phyloP scores from a whole-genome alignment of 371 early-diverging fungal genomes.

The Rhizopus microsporus region DNA sequence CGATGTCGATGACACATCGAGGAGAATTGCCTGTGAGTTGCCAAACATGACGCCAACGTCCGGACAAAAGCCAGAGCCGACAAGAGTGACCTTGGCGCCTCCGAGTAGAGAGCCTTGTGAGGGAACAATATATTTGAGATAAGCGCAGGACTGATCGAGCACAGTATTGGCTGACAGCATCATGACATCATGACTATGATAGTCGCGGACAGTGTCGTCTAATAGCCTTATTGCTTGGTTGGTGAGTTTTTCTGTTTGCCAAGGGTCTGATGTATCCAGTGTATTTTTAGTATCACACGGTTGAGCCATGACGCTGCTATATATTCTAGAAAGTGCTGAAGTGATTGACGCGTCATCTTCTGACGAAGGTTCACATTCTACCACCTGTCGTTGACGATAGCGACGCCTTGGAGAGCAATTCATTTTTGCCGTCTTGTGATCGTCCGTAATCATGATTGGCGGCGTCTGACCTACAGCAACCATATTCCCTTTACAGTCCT shows the following conservation, averaged over 20 bases:
- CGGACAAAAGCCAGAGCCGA: conserved; percentile 69
- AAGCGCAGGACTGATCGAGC: background rate
- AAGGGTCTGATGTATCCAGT: background rate
- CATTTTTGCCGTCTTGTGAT: conserved; percentile 79
- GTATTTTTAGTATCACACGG: background rate
- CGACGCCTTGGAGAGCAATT: conserved; percentile 4
- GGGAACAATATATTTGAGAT: conserved; percentile 31
- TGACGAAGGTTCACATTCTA: conserved; percentile 4
- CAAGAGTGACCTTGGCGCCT: conserved; percentile 70
- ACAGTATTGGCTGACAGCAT: background rate
- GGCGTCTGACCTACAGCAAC: conserved; percentile 83
- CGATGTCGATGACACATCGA: conserved; percentile 18
- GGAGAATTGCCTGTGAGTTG: background rate
- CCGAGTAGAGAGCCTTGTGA: conserved; percentile 72
- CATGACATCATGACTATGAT: background rate
- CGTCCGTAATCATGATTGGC: conserved; percentile 93
- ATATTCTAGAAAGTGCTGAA: conserved; percentile 25
- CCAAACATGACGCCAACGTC: conserved; percentile 52
- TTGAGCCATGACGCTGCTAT: conserved; percentile 8
- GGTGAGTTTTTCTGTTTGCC: background rate
- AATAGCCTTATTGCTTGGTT: background rate
- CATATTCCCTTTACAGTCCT: conserved; percentile 59
- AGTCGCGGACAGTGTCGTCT: background rate
- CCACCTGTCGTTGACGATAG: background rate
- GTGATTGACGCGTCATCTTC: conserved; percentile 10